Conservation (phyloP, 306 rosid species). For the Astragalus glycyphyllos region DNA sequence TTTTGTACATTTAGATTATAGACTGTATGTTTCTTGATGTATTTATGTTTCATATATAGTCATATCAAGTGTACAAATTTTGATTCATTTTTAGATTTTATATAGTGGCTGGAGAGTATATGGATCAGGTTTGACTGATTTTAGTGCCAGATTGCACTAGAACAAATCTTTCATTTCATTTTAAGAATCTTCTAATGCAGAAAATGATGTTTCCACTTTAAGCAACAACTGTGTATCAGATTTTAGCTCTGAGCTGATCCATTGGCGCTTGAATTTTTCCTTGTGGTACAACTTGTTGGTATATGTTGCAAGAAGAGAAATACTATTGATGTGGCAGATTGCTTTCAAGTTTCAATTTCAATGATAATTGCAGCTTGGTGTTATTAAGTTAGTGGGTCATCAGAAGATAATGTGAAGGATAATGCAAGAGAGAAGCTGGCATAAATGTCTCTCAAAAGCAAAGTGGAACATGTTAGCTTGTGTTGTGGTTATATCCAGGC, state of each 20-base stretch:
- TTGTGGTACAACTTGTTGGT: neutral
- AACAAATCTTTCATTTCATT: conserved; percentile 24
- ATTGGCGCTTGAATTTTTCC: neutral
- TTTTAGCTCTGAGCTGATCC: conserved; percentile 15
- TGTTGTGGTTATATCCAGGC: conserved; percentile 37
- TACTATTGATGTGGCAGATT: neutral
- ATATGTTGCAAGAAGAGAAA: conserved; percentile 2
- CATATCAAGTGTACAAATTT: conserved; percentile 42
- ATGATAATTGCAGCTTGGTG: neutral
- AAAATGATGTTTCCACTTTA: neutral
- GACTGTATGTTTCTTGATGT: conserved; percentile 39
- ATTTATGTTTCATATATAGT: conserved; percentile 45
- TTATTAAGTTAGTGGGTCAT: conserved; percentile 23
- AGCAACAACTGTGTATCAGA: neutral
- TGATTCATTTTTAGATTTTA: conserved; percentile 36
- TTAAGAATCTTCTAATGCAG: conserved; percentile 1
- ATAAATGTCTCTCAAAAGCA: conserved; percentile 18
- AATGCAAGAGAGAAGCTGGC: conserved; percentile 21
- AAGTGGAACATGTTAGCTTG: conserved; percentile 40
- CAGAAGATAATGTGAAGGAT: neutral
- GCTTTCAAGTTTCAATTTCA: conserved; percentile 4
- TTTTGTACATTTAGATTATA: conserved; percentile 44
- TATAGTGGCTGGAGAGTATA: neutral
- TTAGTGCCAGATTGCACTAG: neutral
- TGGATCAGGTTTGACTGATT: conserved; percentile 36